Evolutionary conservation across 73 alveolate species (phyloP).

Genomic region (Urostyla sp.): DNA sequence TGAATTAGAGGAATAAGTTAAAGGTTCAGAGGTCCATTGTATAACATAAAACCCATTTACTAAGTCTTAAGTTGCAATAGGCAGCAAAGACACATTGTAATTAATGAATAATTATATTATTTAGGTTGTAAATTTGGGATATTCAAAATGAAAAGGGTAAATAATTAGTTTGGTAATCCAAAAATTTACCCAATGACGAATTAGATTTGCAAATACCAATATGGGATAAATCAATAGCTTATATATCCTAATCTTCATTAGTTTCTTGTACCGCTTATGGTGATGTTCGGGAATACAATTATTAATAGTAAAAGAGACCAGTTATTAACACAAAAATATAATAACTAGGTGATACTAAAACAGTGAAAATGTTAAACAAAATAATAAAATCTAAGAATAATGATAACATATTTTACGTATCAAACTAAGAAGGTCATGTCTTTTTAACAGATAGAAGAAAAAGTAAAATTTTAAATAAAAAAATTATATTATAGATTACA

Average conservation of each 20-base stretch:
- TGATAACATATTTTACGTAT: conserved; percentile 23
- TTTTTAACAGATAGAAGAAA: conserved; percentile 48
- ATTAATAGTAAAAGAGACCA: conserved; percentile 20
- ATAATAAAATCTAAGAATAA: neutral
- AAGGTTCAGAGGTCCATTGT: conserved; percentile 18
- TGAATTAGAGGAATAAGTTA: neutral
- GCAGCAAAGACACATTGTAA: conserved; percentile 26
- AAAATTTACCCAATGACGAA: conserved; percentile 70
- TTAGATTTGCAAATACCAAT: conserved; percentile 59
- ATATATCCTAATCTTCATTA: conserved; percentile 21
- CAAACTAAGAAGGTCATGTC: conserved; percentile 65
- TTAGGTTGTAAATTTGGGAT: conserved; percentile 59
- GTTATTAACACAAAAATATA: conserved; percentile 11
- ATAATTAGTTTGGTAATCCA: conserved; percentile 56
- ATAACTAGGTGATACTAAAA: conserved; percentile 8
- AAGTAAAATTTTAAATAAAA: conserved; percentile 4
- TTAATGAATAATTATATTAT: too few species aligned
- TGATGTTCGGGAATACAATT: conserved; percentile 67
- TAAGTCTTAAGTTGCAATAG: conserved; percentile 9
- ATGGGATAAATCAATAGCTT: conserved; percentile 51
- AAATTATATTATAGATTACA: conserved; percentile 18
- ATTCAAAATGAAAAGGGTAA: neutral
- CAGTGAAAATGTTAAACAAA: neutral
- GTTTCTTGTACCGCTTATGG: conserved; percentile 68
- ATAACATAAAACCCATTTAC: neutral